Evolutionary conservation across 2,329 filamentous ascomycete genomes (phyloP).

Genomic region (Dothistroma septosporum): DNA sequence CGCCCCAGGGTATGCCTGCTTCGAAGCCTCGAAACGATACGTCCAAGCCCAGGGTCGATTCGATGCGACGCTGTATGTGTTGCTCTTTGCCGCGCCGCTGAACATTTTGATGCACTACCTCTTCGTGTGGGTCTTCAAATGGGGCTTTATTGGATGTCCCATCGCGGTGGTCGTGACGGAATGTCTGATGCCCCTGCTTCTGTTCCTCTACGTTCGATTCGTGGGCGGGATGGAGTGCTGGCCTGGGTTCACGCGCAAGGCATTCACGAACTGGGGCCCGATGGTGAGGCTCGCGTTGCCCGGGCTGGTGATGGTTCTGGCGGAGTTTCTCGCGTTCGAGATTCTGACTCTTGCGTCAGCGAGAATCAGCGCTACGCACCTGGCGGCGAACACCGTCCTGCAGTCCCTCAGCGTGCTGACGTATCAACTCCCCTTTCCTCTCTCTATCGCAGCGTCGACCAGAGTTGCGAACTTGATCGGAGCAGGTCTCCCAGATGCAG

Average conservation of each 20-base stretch:
- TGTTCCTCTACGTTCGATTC: slow-evolving; percentile 70
- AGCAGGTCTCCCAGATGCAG: slow-evolving; percentile 73
- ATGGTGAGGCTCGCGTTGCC: slow-evolving; percentile 87
- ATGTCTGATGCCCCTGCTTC: slow-evolving; percentile 66
- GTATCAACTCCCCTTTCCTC: slow-evolving; percentile 88
- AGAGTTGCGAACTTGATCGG: slow-evolving; percentile 90
- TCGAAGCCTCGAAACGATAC: slow-evolving; percentile 79
- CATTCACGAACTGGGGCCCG: slow-evolving; percentile 69
- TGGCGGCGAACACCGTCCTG: slow-evolving; percentile 85
- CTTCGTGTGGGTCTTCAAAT: slow-evolving; percentile 62
- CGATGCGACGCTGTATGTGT: slow-evolving; percentile 73
- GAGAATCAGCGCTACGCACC: slow-evolving; percentile 70
- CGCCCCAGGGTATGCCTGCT: slow-evolving; percentile 69
- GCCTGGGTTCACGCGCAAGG: slow-evolving; percentile 69
- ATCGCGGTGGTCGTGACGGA: slow-evolving; percentile 73
- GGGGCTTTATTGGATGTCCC: slow-evolving; percentile 74
- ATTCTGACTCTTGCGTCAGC: slow-evolving; percentile 78
- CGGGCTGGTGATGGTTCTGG: slow-evolving; percentile 88
- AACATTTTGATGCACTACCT: slow-evolving; percentile 78
- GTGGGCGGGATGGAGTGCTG: slow-evolving; percentile 71
- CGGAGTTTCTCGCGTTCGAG: slow-evolving; percentile 84
- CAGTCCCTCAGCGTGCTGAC: slow-evolving; percentile 73
- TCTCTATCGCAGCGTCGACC: slow-evolving; percentile 83
- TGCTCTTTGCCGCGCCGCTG: slow-evolving; percentile 75
- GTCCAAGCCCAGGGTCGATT: slow-evolving; percentile 87